Evolutionary conservation across 805 yeast genomes (phyloP), one percentile per base, ranked within the genome.

Genomic region (Clavispora vitiphila): DNA sequence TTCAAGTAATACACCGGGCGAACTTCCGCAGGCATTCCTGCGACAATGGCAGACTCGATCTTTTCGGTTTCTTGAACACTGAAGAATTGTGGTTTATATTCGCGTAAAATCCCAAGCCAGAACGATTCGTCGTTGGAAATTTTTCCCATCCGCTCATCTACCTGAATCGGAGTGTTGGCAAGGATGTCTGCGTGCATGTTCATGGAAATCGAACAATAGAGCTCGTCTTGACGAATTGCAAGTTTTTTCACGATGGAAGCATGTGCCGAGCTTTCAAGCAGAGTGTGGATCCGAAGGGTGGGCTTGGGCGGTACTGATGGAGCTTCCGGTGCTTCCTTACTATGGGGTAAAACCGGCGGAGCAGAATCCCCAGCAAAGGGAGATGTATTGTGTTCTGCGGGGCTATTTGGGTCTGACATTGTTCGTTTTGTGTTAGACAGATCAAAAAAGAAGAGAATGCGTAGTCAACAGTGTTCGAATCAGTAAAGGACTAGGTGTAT

Each of bases 1-100:
- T 61, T 64, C 35, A 63, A 50, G 41, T 69, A 69, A 1, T 64
- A 58, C n/a, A 57, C 41, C 4, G 60, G 51, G 32, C 72, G 51
- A 35, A 62, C 48, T 2, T 51, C 46, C 2, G 29, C 47, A 1
- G 74, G 71, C 4, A 69, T 57, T 0, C 72, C 71, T 4, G 40
- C 27, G 1, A 52, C 24, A 15, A 69, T 36, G 8, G 57, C 50
- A 5, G 31, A n/a, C 22, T 51, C 56, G 12, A 51, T 20, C 12
- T 39, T 35, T 9, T 39, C 41, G 11, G 38, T 35, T 20, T 41
- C 35, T 34, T 43, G 39, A 16, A 44, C 39, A 14, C 40, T 30
- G 5, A 55, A 34, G 19, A 35, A 43, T 34, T 41, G 54, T 21
- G 39, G 44, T 32, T 46, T 43, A 45, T 44, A 50, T 30, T 54